phyloP scores from a whole-genome alignment of 1,284 basidiomycete genomes.

The Peniophora sp. region DNA sequence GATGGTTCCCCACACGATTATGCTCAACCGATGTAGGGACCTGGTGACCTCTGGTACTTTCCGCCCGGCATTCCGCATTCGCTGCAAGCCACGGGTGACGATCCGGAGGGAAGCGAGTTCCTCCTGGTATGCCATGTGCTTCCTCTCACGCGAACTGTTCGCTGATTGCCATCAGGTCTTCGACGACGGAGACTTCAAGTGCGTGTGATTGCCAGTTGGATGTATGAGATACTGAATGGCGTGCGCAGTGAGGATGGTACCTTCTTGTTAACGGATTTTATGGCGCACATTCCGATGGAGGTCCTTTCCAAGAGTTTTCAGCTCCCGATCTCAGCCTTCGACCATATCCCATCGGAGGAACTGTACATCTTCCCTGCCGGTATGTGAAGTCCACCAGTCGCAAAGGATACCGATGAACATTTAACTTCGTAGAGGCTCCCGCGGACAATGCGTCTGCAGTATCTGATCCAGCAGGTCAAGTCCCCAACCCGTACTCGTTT shows the following conservation, averaged over 20 bases:
- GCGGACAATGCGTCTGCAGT: slow-evolving; percentile 30
- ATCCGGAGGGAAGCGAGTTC: slow-evolving; percentile 58
- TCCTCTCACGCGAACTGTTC: background rate
- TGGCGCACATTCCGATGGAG: slow-evolving; percentile 52
- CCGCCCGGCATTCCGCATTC: slow-evolving; percentile 47
- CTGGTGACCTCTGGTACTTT: slow-evolving; percentile 53
- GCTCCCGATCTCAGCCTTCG: slow-evolving; percentile 43
- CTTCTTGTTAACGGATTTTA: slow-evolving; percentile 65
- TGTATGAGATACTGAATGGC: too few species aligned
- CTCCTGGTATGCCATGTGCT: slow-evolving; percentile 39
- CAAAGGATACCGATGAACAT: slow-evolving; percentile 4
- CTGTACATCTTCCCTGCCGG: slow-evolving; percentile 63
- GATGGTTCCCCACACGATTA: background rate
- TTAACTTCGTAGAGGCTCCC: slow-evolving; percentile 17
- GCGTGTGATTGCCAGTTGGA: too few species aligned
- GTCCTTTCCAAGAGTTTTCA: slow-evolving; percentile 70
- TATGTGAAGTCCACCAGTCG: slow-evolving; percentile 17
- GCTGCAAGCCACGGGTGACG: slow-evolving; percentile 56
- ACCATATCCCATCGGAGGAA: slow-evolving; percentile 47
- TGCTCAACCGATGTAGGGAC: slow-evolving; percentile 12
- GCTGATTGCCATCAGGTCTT: slow-evolving; percentile 45
- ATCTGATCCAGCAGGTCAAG: slow-evolving; percentile 40
- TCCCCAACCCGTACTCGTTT: slow-evolving; percentile 47
- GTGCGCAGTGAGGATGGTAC: slow-evolving; percentile 50
- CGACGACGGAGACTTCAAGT: slow-evolving; percentile 46